phyloP scores from a whole-genome alignment of 305 asterid genomes.

The Fraxinus greggii region DNA sequence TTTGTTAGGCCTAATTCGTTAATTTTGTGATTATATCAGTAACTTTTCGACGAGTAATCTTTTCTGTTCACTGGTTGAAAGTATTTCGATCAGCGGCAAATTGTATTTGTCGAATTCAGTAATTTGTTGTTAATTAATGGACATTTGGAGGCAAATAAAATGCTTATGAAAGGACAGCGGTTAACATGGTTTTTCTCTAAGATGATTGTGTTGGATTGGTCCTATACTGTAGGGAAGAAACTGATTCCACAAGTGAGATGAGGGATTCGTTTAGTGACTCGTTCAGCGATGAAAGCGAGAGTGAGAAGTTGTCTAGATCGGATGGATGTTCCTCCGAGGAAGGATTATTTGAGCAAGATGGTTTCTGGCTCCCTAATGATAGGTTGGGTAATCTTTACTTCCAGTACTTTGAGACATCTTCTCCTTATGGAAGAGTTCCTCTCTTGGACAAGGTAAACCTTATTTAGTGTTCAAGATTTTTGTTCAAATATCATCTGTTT shows the following conservation, averaged over 20 bases:
- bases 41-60: not conserved
- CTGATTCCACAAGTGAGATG: slow-evolving; percentile 67
- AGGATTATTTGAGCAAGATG: slow-evolving; percentile 65
- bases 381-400: slow-evolving; percentile 84
- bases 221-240: slow-evolving; percentile 59
- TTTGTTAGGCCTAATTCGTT: not conserved
- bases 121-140: not conserved
- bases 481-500: not conserved
- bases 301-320: slow-evolving; percentile 88
- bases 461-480: not conserved
- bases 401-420: slow-evolving; percentile 80
- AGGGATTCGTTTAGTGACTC: slow-evolving; percentile 92
- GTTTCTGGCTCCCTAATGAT: slow-evolving; percentile 59
- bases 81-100: not conserved
- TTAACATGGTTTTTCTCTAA: not conserved
- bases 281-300: slow-evolving; percentile 85
- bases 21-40: not conserved
- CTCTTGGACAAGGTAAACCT: slow-evolving; percentile 71
- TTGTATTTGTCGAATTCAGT: not conserved
- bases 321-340: slow-evolving; percentile 97
- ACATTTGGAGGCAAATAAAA: not conserved
- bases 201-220: not conserved
- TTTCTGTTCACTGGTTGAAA: not conserved
- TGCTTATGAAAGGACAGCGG: not conserved
- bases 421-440: slow-evolving; percentile 92